Conservation (phyloP, 2,329 filamentous ascomycete species). For the Beauveria scarabaeidicola region DNA sequence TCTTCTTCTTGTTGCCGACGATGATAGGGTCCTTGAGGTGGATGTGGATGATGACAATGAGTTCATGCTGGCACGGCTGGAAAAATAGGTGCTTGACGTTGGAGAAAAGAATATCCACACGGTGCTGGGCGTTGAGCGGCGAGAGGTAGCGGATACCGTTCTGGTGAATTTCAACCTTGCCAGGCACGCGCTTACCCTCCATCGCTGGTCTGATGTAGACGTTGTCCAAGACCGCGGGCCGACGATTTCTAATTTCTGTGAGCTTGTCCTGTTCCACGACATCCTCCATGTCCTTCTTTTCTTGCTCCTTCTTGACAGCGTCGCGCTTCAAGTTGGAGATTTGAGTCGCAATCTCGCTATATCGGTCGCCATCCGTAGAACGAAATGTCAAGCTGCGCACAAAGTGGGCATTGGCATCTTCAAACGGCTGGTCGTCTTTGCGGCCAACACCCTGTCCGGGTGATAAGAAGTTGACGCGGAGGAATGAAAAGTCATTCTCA, state of each 20-base stretch:
- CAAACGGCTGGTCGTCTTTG: conserved; percentile 96
- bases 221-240: conserved; percentile 82
- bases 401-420: conserved; percentile 92
- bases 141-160: conserved; percentile 96
- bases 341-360: conserved; percentile 83
- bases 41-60: conserved; percentile 97
- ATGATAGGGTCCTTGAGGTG: conserved; percentile 98
- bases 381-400: conserved; percentile 92
- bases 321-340: conserved; percentile 97
- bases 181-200: conserved; percentile 93
- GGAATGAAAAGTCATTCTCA: conserved; percentile 85
- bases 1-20: conserved; percentile 95
- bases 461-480: conserved; percentile 95
- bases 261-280: conserved; percentile 98
- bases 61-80: conserved; percentile 89
- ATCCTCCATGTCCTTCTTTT: conserved; percentile 99
- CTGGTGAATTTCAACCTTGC: conserved; percentile 94
- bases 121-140: conserved; percentile 67
- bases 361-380: conserved; percentile 78
- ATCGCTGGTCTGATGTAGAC: conserved; percentile 92
- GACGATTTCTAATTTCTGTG: conserved; percentile 85
- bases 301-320: conserved; percentile 83
- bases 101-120: conserved; percentile 91
- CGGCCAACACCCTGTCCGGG: conserved; percentile 94
- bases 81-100: conserved; percentile 99